Base-by-base conservation (phyloP, 129 eudicot genomes). In the carrot (Daucus carota) region DNA sequence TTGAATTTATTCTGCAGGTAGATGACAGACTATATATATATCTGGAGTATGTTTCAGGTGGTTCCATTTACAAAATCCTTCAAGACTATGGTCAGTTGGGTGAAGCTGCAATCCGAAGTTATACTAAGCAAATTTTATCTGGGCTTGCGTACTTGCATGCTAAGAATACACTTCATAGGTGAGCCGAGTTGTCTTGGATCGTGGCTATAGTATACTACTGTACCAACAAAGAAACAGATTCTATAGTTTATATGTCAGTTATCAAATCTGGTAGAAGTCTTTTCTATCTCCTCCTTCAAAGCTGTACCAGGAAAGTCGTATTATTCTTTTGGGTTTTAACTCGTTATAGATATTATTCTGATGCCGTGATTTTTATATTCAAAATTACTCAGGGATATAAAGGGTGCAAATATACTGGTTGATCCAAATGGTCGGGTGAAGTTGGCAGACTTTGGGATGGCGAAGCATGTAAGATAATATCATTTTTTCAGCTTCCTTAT, bases 381-480 rank as follows among this genome's bases (percentile, higher is more conserved):
- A 36, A 48, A 67, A 72, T 12, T 46, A 40, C 70, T 40, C 75
- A 87, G 96, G 85, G 96, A 90, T 77, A 83, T 87, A 18, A 90
- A 90, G 84, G 96, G 96, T 74, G 92, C 96, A 74, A 90, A 90
- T 74, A 87, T 90, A 70, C 79, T 87, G 65, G 90, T 90, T 69
- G 92, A 87, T 77, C 88, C 90, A 38, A 87, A 76, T 76, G 96
- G 88, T 44, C 88, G 88, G 29, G 88, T 87, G 20, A 90, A 90
- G 62, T 75, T 89, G 81, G 96, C 96, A 33, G 96, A 87, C 80
- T 90, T 90, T 81, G 90, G 96, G 50, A 90, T 87, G 96, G 92
- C 90, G 57, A 90, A 90, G 75, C 92, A 90, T 79, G 96, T 87
- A 87, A 83, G 85, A 70, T 6, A 74, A 40, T n/a, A n/a, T 32